Evolutionary conservation across 2,329 filamentous ascomycete genomes (phyloP).

Genomic region (Fusarium equiseti): DNA sequence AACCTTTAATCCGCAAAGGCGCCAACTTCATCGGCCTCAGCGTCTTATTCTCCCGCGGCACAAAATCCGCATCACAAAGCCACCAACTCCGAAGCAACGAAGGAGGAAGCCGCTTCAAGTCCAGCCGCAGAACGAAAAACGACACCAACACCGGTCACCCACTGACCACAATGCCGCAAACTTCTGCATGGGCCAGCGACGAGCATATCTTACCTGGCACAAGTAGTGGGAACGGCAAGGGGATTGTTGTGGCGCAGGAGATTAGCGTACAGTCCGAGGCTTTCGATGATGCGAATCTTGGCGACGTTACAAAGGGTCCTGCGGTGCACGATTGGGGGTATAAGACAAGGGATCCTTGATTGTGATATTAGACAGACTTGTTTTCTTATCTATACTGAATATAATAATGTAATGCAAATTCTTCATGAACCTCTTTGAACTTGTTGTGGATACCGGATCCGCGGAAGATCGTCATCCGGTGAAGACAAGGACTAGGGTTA

Average conservation of each 20-base stretch:
- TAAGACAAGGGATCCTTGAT: slow-evolving; percentile 15
- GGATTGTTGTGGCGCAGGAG: slow-evolving; percentile 40
- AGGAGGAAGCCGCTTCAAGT: slow-evolving; percentile 31
- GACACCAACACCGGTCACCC: slow-evolving; percentile 14
- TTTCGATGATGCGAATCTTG: neutral
- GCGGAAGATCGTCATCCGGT: slow-evolving; percentile 22
- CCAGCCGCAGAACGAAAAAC: slow-evolving; percentile 7
- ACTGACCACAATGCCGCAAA: slow-evolving; percentile 18
- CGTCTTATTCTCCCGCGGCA: slow-evolving; percentile 32
- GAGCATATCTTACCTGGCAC: slow-evolving; percentile 38
- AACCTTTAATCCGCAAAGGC: slow-evolving; percentile 37
- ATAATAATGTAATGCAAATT: slow-evolving; percentile 20
- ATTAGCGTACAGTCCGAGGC: slow-evolving; percentile 36
- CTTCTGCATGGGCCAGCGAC: slow-evolving; percentile 39
- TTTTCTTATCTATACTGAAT: neutral
- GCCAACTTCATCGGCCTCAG: slow-evolving; percentile 40
- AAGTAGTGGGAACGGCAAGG: slow-evolving; percentile 7
- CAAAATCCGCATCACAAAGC: slow-evolving; percentile 36
- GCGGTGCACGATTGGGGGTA: slow-evolving; percentile 35
- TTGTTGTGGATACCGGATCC: neutral
- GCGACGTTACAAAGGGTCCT: slow-evolving; percentile 7
- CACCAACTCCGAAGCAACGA: slow-evolving; percentile 39
- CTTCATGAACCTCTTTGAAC: neutral
- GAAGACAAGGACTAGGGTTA: neutral
- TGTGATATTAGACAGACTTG: neutral